Evolutionary conservation across 176 grass and related monocot species (phyloP), one percentile per base, ranked within the genome.

Genomic region (Areca catechu): DNA sequence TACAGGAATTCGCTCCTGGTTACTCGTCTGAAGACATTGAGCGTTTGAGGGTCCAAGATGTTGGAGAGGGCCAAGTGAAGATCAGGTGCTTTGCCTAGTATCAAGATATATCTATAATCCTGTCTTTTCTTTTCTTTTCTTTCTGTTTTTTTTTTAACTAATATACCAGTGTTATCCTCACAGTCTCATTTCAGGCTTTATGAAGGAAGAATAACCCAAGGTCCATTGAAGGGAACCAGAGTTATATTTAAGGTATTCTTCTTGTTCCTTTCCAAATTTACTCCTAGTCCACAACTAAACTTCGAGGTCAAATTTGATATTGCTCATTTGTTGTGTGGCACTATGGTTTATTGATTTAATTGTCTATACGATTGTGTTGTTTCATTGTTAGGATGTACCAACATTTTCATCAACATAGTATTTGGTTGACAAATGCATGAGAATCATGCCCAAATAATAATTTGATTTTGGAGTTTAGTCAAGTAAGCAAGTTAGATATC

Each of bases 31-130:
- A 89, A 63, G 85, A 84, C 51, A 83, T 95, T 1, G 80, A 96
- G 56, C 60, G 24, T 65, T 66, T 81, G 58, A 80, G 77, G 54
- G 55, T 81, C 63, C 91, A 96, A 82, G 81, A 90, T 62, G 65
- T 96, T 54, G 83, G 86, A 77, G 83, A 96, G 78, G 86, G 91
- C 63, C 77, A 87, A 90, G 86, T 96, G 68, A 90, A 86, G 53
- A 96, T 96, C 70, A 96, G 86, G 86, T 96, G 66, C 62, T 73
- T 82, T 72, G 61, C 19, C 60, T 75, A 58, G 54, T 21, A 57
- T 27, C 29, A 60, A 7, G 30, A 47, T 59, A 54, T 62, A 16
- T 60, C 19, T 57, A 49, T 54, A 43, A 14, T 43, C 10, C 10
- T 43, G 9, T 43, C 9, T 43, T 48, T 61, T 12, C 53, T 48